Evolutionary conservation across 768 basidiomycete species (phyloP).

Genomic region (Termitomyces sp.): DNA sequence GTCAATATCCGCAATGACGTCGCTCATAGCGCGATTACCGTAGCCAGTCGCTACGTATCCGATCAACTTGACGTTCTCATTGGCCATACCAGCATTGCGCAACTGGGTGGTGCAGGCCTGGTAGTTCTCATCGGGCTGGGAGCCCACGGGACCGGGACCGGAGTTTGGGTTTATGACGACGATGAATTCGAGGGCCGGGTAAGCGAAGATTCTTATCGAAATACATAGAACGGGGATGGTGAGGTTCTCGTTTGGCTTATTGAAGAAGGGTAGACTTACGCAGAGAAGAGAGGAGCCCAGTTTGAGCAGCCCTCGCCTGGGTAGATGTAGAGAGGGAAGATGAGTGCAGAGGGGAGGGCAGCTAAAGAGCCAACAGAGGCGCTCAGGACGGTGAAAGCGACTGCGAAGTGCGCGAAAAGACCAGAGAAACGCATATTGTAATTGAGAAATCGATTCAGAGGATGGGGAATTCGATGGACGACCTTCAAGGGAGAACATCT

Average conservation of each 20-base stretch:
- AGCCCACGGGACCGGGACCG: constrained; percentile 23
- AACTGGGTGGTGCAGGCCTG: constrained; percentile 24
- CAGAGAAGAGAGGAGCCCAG: constrained; percentile 23
- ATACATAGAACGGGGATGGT: not conserved
- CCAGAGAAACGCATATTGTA: not conserved
- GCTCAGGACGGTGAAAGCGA: constrained; percentile 3
- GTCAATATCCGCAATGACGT: constrained; percentile 23
- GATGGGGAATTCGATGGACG: not conserved
- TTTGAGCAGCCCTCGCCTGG: constrained; percentile 20
- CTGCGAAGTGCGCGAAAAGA: not conserved
- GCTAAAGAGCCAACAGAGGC: constrained; percentile 10
- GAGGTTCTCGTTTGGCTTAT: not conserved
- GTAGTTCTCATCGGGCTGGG: constrained; percentile 26
- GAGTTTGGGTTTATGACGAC: constrained; percentile 29
- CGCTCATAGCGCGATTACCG: constrained; percentile 16
- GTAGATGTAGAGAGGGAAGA: constrained; percentile 30
- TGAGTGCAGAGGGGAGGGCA: constrained; percentile 19
- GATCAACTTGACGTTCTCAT: constrained; percentile 23
- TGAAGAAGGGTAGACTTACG: constrained; percentile 10
- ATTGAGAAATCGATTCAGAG: not conserved
- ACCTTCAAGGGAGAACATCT: not conserved
- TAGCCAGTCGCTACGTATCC: constrained; percentile 29
- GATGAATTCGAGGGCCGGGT: constrained; percentile 24
- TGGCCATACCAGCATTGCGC: constrained; percentile 6
- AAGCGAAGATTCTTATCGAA: constrained; percentile 19